Base-by-base conservation (phyloP, 225 moss, liverwort and hornwort species). In the Straminergon stramineum region DNA sequence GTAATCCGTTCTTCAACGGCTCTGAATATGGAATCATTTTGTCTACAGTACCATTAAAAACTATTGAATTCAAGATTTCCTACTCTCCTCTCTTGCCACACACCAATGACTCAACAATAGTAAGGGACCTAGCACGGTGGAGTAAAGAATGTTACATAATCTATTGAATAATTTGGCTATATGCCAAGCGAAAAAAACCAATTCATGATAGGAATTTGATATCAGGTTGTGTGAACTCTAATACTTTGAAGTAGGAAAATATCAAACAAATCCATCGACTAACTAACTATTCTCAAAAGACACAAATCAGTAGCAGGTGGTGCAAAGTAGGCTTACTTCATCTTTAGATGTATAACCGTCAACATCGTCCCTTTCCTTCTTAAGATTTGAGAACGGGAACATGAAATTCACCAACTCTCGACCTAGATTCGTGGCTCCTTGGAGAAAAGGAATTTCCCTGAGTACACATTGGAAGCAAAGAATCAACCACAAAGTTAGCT, bases 331-430 rank as follows among this genome's bases (percentile, higher is more conserved):
- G 75, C 93, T 90, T 91, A 94, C 94, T 43, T 85, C 75, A 92
- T 88, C 88, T 45, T 52, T 35, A 82, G 51, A 91, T 63, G 63
- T 56, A 90, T 58, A 85, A 64, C 67, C 68, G 52, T 81, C 87
- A 51, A 51, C 87, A 86, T 90, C 92, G 11, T 95, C 93, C 87
- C 93, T 93, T 85, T 90, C 93, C 87, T 87, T 91, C 91, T 90
- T 91, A 66, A 90, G 91, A 89, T 91, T 88, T 84, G 94, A 93
- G 87, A 95, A 91, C 20, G 94, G 94, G 43, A 95, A 93, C 57
- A 93, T 86, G 56, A 92, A 92, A 64, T 90, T 93, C 84, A 91
- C 92, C 83, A 95, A 81, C 60, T 91, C 91, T 90, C 83, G 91
- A 84, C 94, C 92, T 80, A 93, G 52, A 86, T 90, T 93, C 73